A percentile compares a stretch with the other conserved stretches of the same genome.
Conservation (phyloP, 108 stramenopile species). For the Fistulifera pelliculosa region DNA sequence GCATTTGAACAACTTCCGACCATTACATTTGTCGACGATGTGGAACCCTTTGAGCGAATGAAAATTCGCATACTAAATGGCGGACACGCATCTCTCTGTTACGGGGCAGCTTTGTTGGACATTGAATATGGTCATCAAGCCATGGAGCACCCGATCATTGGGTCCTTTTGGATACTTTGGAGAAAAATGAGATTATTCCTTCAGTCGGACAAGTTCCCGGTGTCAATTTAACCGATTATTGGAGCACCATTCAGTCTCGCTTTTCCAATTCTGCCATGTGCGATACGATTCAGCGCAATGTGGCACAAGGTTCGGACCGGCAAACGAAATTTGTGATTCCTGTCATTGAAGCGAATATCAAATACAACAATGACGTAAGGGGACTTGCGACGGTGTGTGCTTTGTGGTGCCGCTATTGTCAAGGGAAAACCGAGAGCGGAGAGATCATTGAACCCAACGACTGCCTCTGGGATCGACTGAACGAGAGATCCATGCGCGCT, state of each 20-base stretch:
- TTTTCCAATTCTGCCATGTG: conserved; percentile 54
- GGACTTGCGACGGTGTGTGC: conserved; percentile 16
- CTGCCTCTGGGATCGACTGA: conserved; percentile 5
- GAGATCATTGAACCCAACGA: conserved; percentile 9
- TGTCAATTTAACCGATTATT: conserved; percentile 26
- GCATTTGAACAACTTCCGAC: conserved; percentile 21
- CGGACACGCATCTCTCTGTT: conserved; percentile 36
- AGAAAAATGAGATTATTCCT: conserved; percentile 24
- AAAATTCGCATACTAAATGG: conserved; percentile 51
- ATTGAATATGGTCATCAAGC: conserved; percentile 17
- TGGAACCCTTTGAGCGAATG: conserved; percentile 45
- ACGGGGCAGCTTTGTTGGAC: conserved; percentile 30
- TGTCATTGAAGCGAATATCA: conserved; percentile 1
- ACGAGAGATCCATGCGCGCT: neutral
- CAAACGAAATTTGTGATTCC: conserved; percentile 20
- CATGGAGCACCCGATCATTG: conserved; percentile 16
- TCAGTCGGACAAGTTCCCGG: conserved; percentile 42
- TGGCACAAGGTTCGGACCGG: conserved; percentile 35
- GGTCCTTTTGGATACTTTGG: conserved; percentile 12
- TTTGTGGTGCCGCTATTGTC: conserved; percentile 24
- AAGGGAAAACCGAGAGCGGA: conserved; percentile 15
- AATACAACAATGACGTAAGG: neutral
- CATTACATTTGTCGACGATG: conserved; percentile 33
- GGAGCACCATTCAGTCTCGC: conserved; percentile 29
- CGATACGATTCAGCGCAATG: conserved; percentile 39